These are phyloP conservation scores for Kitagawia praeruptora DNA, from an alignment of 129 eudicot genomes.

Conservation along the genomic window DNA sequence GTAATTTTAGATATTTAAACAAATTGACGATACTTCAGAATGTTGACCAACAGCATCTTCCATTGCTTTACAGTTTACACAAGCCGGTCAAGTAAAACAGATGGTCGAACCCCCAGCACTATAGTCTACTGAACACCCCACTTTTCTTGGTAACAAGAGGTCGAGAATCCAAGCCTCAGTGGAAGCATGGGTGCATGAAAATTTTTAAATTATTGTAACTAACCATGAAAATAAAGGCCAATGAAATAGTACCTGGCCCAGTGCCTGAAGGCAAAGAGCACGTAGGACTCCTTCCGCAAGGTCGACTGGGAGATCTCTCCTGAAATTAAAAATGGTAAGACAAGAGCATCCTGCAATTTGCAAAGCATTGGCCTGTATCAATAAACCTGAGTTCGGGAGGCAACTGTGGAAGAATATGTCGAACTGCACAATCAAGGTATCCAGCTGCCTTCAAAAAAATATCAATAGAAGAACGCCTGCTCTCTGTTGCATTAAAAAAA, in stretches of 20 bases:
- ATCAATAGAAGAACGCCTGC: conserved; percentile 77
- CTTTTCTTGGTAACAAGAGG: not conserved
- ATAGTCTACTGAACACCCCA: not conserved
- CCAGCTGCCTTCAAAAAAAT: conserved; percentile 88
- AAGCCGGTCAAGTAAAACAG: not conserved
- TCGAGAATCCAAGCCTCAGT: not conserved
- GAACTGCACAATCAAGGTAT: conserved; percentile 93
- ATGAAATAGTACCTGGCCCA: conserved; percentile 59
- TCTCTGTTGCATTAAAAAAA: conserved; percentile 42
- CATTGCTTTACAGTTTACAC: not conserved
- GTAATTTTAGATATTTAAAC: not conserved
- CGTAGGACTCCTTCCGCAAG: conserved; percentile 86
- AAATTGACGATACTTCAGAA: not conserved
- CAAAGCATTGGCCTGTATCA: conserved; percentile 2
- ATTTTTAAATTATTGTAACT: not conserved
- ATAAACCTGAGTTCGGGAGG: conserved; percentile 72
- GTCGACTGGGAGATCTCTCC: conserved; percentile 86
- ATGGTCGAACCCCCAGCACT: not conserved
- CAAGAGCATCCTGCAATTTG: conserved; percentile 4
- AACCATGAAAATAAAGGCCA: not conserved
- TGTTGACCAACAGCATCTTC: not conserved
- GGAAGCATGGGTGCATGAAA: not conserved
- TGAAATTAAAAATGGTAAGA: conserved; percentile 20
- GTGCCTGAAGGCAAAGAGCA: conserved; percentile 86
- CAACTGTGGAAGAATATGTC: conserved; percentile 75